These are phyloP conservation scores for Pichiaceae sp. DNA, from an alignment of 1,139 yeast species.

Conservation along the genomic window DNA sequence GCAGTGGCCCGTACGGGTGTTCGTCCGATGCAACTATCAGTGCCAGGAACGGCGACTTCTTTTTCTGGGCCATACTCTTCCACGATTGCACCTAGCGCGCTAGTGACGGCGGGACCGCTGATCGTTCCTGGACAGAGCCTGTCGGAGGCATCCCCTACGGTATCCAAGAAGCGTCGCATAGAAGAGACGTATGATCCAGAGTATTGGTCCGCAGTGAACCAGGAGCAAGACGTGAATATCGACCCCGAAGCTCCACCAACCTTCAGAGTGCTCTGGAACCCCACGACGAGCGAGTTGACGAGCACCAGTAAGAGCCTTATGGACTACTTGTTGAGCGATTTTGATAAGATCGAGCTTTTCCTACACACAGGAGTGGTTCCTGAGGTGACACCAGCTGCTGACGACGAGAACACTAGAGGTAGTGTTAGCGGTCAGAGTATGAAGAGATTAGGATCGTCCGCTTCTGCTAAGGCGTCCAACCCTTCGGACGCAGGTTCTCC, in stretches of 20 bases:
- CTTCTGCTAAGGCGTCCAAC: not conserved
- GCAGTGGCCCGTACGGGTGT: no score
- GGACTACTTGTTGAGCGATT: constrained; percentile 6
- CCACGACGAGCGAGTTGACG: constrained; percentile 5
- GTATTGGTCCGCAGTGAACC: constrained; percentile 10
- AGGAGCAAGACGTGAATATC: constrained; percentile 5
- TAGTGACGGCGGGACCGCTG: no score
- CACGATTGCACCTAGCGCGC: no score
- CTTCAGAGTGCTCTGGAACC: constrained; percentile 4
- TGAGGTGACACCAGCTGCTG: not conserved
- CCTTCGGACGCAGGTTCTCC: constrained; percentile 1
- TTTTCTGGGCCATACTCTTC: no score
- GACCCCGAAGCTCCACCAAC: constrained; percentile 10
- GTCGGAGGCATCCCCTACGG: not conserved
- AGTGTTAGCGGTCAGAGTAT: not conserved
- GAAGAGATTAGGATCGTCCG: not conserved
- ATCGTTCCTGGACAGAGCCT: no score
- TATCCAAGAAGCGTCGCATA: not conserved
- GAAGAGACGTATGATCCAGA: constrained; percentile 1
- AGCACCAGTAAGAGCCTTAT: constrained; percentile 7
- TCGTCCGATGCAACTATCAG: no score
- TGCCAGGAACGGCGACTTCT: no score
- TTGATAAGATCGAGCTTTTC: not conserved
- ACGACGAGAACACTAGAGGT: not conserved
- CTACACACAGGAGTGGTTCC: not conserved